Base-by-base conservation (phyloP, 176 grass and related monocot genomes). In the Lolium perenne region DNA sequence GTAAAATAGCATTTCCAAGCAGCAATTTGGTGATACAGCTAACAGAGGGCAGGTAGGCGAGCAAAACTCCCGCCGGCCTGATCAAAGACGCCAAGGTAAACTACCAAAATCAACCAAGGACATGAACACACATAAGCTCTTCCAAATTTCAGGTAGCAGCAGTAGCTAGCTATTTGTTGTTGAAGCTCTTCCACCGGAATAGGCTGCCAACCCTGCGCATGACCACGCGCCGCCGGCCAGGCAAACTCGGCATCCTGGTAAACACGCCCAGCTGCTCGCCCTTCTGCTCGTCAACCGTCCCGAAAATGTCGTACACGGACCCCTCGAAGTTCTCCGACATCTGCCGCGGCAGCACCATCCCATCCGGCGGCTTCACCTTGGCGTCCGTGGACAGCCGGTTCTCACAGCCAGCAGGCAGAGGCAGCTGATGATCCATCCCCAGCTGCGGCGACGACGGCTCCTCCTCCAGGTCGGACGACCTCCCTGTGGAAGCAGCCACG, bases 121-220 rank as follows among this genome's bases (percentile, higher is more conserved):
- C 47, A 53, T 66, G 26, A 12, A 10, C 46, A 72, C 43, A 4
- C 25, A 81, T 47, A 25, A 5, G 25, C 6, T 5, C 17, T 15
- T 18, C 12, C 67, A 16, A 11, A 55, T 1, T 26, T 12, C 5
- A 29, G 48, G 4, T 76, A 4, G 8, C 45, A 26, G 41, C 29
- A 35, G 15, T n/a, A 41, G 55, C 72, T n/a, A 41, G 55, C 72
- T 92, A 95, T 49, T 90, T 95, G 85, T 86, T 78, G 11, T 35
- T 87, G 82, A 95, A 95, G 77, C 91, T 92, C 87, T 86, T 95
- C 91, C 91, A 90, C 78, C 90, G 75, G 86, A 95, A 91, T 74
- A 92, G 53, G 80, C 88, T 91, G 80, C 89, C 93, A 6, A 95
- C 83, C 79, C 86, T 95, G 73, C 91, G 83, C 82, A 89, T 66